Evolutionary conservation across 2,329 filamentous ascomycete species (phyloP), one percentile per base, ranked within the genome.

Genomic region (Curvularia hawaiiensis): DNA sequence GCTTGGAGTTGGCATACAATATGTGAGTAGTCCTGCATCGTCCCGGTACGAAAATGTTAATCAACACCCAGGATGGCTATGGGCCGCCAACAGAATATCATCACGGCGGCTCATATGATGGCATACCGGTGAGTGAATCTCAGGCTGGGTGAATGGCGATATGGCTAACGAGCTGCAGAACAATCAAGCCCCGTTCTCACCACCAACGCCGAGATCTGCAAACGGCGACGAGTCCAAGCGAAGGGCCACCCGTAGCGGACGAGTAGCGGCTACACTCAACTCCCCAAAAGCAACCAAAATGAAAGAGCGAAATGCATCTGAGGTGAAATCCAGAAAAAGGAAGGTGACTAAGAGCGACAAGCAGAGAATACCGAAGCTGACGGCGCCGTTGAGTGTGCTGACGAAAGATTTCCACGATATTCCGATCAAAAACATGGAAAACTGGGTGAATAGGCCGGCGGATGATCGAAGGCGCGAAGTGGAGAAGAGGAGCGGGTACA

Each of bases 341-440:
- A 80, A 78, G 68, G 76, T 73, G 33, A 71, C 69, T 61, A 82
- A 79, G 63, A 68, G 72, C 43, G 77, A 78, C 46, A 81, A 77
- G 70, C 73, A 77, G 54, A 77, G 77, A 70, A 79, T 81, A 20
- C 83, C 84, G 2, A 83, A 83, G 60, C 78, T 94, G 35, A 83
- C 83, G 3, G 84, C 83, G 52, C 89, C 91, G 0, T 79, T 96
- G 54, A 93, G 90, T 68, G 82, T 88, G 60, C 75, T 94, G 63
- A 90, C 90, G 5, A 85, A 83, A 63, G 82, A 88, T 52, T 82
- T 85, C 60, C 81, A 81, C 18, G 73, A 83, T 53, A 82, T 92
- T 39, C 83, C 85, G 0, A 81, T 96, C 48, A 85, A 85, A 50
- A 89, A 98, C 75, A 97, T 97, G 79, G 86, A 89, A 51, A 81